phyloP scores from a whole-genome alignment of 1,284 basidiomycete genomes.

The Naganishia cerealis region DNA sequence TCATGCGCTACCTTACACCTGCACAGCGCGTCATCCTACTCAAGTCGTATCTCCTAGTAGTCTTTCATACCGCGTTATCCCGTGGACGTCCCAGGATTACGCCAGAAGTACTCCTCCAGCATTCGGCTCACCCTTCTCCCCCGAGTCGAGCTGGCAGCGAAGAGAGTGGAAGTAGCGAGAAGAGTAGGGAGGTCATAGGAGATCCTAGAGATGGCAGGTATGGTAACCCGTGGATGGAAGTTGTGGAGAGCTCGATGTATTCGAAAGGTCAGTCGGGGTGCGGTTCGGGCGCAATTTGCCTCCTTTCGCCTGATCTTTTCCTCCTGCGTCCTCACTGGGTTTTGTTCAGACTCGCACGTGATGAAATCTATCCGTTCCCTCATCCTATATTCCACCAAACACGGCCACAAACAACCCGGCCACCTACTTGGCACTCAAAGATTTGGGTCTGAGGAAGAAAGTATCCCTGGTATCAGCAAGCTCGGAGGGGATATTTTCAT shows the following conservation, averaged over 20 bases:
- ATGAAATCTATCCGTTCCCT: slow-evolving; percentile 64
- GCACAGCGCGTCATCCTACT: slow-evolving; percentile 58
- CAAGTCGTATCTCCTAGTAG: slow-evolving; percentile 57
- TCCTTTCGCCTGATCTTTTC: not conserved
- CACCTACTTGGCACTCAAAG: slow-evolving; percentile 57
- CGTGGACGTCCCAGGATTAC: slow-evolving; percentile 66
- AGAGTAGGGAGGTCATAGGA: slow-evolving; percentile 34
- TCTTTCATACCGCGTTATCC: slow-evolving; percentile 57
- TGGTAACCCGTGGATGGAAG: slow-evolving; percentile 63
- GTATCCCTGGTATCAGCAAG: slow-evolving; percentile 54
- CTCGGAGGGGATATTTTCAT: slow-evolving; percentile 67
- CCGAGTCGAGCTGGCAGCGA: slow-evolving; percentile 38
- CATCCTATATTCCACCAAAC: slow-evolving; percentile 59
- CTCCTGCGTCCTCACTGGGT: not conserved
- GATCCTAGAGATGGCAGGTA: slow-evolving; percentile 42
- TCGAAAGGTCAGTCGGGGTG: slow-evolving; percentile 50
- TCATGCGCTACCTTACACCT: slow-evolving; percentile 50
- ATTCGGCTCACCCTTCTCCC: slow-evolving; percentile 57
- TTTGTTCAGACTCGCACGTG: slow-evolving; percentile 61
- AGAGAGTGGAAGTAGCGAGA: not conserved
- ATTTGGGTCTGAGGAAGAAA: slow-evolving; percentile 36
- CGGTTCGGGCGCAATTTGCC: not conserved
- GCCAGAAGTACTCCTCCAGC: slow-evolving; percentile 61
- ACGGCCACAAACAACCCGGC: slow-evolving; percentile 58
- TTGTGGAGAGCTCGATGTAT: slow-evolving; percentile 61